Evolutionary conservation across 2,329 filamentous ascomycete genomes (phyloP).

Genomic region (Verticillium klebahnii): DNA sequence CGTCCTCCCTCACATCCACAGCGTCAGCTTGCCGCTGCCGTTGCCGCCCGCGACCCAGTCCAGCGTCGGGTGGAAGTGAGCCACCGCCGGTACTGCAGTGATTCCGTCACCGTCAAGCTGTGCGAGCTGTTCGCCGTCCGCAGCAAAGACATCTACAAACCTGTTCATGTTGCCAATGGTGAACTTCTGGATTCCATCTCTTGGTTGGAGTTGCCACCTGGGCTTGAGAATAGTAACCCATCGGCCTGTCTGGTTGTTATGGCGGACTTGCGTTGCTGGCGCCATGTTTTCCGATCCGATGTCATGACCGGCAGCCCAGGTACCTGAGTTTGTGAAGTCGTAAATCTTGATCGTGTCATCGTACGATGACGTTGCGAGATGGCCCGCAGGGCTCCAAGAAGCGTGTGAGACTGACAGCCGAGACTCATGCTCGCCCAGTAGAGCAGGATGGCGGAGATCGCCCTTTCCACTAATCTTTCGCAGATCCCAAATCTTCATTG

Average conservation of each 20-base stretch:
- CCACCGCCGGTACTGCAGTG: slow-evolving; percentile 89
- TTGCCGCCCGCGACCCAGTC: slow-evolving; percentile 94
- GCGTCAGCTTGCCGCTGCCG: slow-evolving; percentile 83
- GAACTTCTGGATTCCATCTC: slow-evolving; percentile 79
- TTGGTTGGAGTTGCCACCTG: slow-evolving; percentile 81
- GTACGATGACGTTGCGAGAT: slow-evolving; percentile 88
- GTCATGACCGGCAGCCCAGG: slow-evolving; percentile 55
- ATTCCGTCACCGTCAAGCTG: slow-evolving; percentile 87
- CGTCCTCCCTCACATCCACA: slow-evolving; percentile 65
- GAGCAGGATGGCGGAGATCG: slow-evolving; percentile 55
- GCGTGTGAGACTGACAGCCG: slow-evolving; percentile 87
- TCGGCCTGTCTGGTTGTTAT: slow-evolving; percentile 94
- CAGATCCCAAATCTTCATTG: slow-evolving; percentile 87
- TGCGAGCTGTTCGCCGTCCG: slow-evolving; percentile 78
- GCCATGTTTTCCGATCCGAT: slow-evolving; percentile 60
- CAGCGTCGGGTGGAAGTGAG: slow-evolving; percentile 79
- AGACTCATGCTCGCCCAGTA: slow-evolving; percentile 79
- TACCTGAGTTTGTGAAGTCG: slow-evolving; percentile 59
- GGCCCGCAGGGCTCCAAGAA: slow-evolving; percentile 78
- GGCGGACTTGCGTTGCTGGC: slow-evolving; percentile 64
- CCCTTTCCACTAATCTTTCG: slow-evolving; percentile 68
- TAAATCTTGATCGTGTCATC: slow-evolving; percentile 95
- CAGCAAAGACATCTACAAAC: slow-evolving; percentile 86
- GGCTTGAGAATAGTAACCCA: slow-evolving; percentile 83
- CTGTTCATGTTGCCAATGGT: slow-evolving; percentile 97